These are phyloP conservation scores for Cercospora sesami DNA, from an alignment of 2,329 filamentous ascomycete genomes.

Conservation along the genomic window DNA sequence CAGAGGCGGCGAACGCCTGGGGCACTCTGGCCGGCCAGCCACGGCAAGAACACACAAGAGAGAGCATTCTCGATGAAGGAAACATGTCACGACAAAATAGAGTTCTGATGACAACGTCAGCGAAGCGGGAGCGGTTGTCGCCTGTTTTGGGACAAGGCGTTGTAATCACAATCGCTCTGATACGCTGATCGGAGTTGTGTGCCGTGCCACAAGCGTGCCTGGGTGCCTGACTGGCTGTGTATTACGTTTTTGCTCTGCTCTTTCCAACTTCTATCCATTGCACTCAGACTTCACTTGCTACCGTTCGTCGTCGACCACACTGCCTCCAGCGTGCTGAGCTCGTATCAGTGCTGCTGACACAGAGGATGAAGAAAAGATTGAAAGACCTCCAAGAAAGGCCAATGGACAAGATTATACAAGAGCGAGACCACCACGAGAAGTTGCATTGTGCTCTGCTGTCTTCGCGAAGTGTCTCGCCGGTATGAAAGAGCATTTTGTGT, in stretches of 20 bases:
- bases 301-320: not conserved
- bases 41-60: too few relatives aligned
- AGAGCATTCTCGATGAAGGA: too few relatives aligned
- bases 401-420: not conserved
- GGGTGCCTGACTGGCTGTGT: not conserved
- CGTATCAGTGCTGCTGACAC: too few relatives aligned
- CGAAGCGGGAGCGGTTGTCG: not conserved
- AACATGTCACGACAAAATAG: not conserved
- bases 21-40: not conserved
- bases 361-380: not conserved
- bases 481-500: not conserved
- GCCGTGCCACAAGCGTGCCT: not conserved
- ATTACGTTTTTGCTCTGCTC: not conserved
- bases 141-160: not conserved
- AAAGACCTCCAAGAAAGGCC: not conserved
- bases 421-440: not conserved
- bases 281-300: not conserved
- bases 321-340: too few relatives aligned
- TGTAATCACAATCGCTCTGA: not conserved
- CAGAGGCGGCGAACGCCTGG: not conserved
- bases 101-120: not conserved
- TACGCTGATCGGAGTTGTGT: not conserved
- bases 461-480: not conserved
- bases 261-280: not conserved
- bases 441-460: not conserved